Base-by-base conservation (phyloP, 2,329 filamentous ascomycete genomes). In the Aspergillus sp. region DNA sequence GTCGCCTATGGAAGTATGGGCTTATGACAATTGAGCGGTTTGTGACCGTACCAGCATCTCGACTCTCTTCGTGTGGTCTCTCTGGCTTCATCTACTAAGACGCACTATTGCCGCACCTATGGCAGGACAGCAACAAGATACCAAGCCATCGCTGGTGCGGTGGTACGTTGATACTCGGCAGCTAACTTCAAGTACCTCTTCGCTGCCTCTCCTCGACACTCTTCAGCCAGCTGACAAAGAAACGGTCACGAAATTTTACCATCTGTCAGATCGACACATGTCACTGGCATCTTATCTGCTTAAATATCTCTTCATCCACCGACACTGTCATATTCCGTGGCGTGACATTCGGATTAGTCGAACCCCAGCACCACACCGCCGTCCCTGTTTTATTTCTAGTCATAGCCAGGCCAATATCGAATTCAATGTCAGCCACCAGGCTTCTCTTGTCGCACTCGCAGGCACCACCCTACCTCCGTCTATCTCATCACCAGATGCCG, bases 401-500 rank as follows among this genome's bases (percentile, higher is more conserved):
- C 38, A 29, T 9, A 35, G 29, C 29, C 4, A 7, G 19, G 39
- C 57, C 1, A 54, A 54, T 7, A 65, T 82, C 34, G 79, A 83
- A 52, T 84, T 84, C 68, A 84, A 84, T 52, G 73, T 83, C 46
- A 80, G 76, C 30, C 81, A 84, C 52, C 81, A 84, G 62, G 79
- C 78, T 12, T 79, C 78, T 0, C 65, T 84, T 3, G 78, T 82
- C n/a, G 72, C 73, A 1, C 64, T 84, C 4, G 75, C 80, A 1
- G 78, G 81, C 8, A 71, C 67, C 19, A 52, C 61, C 6, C 59
- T 60, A 5, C 58, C 54, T n/a, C 28, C 40, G 40, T 30, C 41
- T 10, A 4, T 43, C 33, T 29, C 26, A 9, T n/a, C 32, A n/a
- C 19, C 41, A 3, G 12, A 40, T 42, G 33, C 46, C 10, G 26